A percentile compares a stretch with the other conserved stretches of the same genome.
Conservation (phyloP, 768 basidiomycete genomes). For the Tricholoma furcatifolium region DNA sequence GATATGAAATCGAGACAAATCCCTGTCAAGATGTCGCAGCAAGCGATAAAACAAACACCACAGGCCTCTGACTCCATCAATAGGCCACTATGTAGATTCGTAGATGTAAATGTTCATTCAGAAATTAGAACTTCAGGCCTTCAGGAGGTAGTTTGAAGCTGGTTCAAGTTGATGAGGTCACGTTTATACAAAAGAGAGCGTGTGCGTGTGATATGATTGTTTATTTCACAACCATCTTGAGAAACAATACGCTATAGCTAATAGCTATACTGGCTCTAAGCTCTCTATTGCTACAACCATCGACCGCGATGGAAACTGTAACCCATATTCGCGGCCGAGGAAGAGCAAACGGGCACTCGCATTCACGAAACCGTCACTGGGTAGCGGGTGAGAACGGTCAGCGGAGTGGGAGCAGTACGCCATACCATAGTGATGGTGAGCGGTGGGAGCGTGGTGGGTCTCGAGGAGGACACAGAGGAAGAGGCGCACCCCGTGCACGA, state of each 20-base stretch:
- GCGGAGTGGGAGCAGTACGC: constrained; percentile 31
- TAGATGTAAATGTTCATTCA: not conserved
- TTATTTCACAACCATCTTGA: constrained; percentile 8
- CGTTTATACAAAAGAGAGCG: not conserved
- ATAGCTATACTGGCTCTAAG: too few relatives aligned
- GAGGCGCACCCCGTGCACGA: constrained; percentile 30
- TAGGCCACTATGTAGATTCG: not conserved
- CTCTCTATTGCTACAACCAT: not conserved
- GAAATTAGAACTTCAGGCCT: not conserved
- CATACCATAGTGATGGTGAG: constrained; percentile 44
- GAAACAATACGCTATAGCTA: not conserved
- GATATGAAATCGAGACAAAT: constrained; percentile 38
- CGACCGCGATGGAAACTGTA: constrained; percentile 19
- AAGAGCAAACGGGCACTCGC: constrained; percentile 25
- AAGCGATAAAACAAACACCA: constrained; percentile 27
- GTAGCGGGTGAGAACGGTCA: constrained; percentile 42
- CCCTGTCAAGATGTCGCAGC: constrained; percentile 35
- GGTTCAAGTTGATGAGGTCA: too few relatives aligned
- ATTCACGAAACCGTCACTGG: constrained; percentile 63
- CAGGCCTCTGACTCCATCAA: constrained; percentile 29
- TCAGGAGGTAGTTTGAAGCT: too few relatives aligned
- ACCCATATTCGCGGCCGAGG: constrained; percentile 17
- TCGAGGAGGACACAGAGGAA: constrained; percentile 46
- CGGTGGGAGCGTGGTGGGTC: constrained; percentile 65
- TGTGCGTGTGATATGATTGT: not conserved